These are phyloP conservation scores for Handroanthus guayacan DNA, from an alignment of 257 asterid genomes.

Conservation along the genomic window DNA sequence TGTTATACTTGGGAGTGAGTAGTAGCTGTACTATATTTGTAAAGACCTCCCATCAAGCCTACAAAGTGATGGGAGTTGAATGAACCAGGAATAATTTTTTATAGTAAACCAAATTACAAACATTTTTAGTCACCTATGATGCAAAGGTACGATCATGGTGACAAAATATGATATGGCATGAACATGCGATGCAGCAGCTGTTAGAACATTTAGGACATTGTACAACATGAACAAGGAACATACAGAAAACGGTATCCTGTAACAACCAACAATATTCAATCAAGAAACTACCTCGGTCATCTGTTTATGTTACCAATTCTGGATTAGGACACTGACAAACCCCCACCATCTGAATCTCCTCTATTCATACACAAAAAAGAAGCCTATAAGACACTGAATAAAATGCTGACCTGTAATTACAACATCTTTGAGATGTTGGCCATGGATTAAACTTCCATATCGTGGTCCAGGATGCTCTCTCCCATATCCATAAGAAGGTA, in stretches of 20 bases:
- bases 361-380: not conserved
- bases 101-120: slow-evolving; percentile 1
- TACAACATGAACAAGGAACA: not conserved
- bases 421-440: slow-evolving; percentile 78
- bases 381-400: slow-evolving; percentile 13
- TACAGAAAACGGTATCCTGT: slow-evolving; percentile 13
- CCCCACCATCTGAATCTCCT: not conserved
- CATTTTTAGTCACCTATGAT: slow-evolving; percentile 6
- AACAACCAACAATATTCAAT: not conserved
- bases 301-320: not conserved
- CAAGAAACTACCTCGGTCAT: not conserved
- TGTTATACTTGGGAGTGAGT: not conserved
- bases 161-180: not conserved
- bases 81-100: not conserved
- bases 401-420: slow-evolving; percentile 67
- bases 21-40: slow-evolving; percentile 2
- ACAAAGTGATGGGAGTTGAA: not conserved
- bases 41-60: not conserved
- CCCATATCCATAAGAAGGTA: slow-evolving; percentile 84
- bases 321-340: slow-evolving; percentile 8
- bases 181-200: slow-evolving; percentile 13
- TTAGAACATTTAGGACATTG: no score
- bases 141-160: slow-evolving; percentile 20
- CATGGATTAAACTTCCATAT: slow-evolving; percentile 84
- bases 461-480: slow-evolving; percentile 84